phyloP scores from a whole-genome alignment of 139 green algal genomes.

The Tetraselmis chui region DNA sequence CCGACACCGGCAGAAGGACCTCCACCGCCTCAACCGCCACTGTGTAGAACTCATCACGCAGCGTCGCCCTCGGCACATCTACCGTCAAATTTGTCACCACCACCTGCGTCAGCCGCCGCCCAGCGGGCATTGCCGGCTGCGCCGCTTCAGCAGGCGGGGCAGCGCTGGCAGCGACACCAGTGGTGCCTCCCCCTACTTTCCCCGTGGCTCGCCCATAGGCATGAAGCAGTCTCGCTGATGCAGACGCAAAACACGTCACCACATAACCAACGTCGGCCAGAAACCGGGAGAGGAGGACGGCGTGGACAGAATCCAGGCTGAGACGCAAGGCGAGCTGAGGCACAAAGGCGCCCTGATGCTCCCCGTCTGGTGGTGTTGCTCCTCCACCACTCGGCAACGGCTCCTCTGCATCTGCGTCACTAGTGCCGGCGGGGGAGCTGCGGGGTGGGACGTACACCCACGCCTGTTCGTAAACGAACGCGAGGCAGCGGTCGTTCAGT shows the following conservation, averaged over 20 bases:
- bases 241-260: neutral
- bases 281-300: conserved; percentile 19
- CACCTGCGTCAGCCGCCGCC: neutral
- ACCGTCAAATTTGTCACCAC: conserved; percentile 11
- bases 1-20: conserved; percentile 10
- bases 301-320: conserved; percentile 9
- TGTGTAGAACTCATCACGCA: conserved; percentile 13
- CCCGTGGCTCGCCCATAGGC: neutral
- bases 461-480: neutral
- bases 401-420: too few species aligned
- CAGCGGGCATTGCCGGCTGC: neutral
- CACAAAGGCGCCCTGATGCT: too few species aligned
- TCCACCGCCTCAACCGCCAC: neutral
- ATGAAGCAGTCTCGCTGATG: neutral
- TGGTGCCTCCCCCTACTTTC: neutral
- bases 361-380: too few species aligned
- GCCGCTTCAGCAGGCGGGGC: conserved; percentile 1
- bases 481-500: neutral
- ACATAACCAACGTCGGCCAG: conserved; percentile 7
- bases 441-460: neutral
- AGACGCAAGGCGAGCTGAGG: neutral
- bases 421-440: too few species aligned
- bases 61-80: conserved; percentile 17
- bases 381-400: too few species aligned
- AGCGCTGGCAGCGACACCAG: neutral